These are phyloP conservation scores for Periconia sp. DNA, from an alignment of 2,329 filamentous ascomycete species.

Conservation along the genomic window DNA sequence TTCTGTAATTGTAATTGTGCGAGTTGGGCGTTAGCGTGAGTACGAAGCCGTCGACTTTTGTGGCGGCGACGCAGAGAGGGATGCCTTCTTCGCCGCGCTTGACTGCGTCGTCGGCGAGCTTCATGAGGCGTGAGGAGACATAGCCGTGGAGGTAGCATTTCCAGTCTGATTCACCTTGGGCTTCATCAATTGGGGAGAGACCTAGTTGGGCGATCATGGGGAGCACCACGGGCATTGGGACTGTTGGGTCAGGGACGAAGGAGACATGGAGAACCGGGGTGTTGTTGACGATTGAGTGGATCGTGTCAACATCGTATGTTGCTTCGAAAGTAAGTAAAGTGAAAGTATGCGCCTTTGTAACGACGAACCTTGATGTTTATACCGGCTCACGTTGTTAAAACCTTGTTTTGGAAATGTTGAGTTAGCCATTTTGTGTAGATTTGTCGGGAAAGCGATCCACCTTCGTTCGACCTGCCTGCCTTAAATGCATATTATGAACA, in stretches of 20 bases:
- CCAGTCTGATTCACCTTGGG: slow-evolving; percentile 69
- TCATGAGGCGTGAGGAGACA: slow-evolving; percentile 78
- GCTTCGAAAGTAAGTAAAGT: slow-evolving; percentile 8
- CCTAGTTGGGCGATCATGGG: slow-evolving; percentile 89
- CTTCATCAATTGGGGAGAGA: slow-evolving; percentile 70
- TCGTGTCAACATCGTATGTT: slow-evolving; percentile 71
- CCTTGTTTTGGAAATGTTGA: slow-evolving; percentile 17
- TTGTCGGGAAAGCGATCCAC: neutral
- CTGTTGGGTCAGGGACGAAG: slow-evolving; percentile 66
- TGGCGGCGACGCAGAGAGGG: slow-evolving; percentile 74
- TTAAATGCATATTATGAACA: no score
- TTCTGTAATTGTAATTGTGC: slow-evolving; percentile 88
- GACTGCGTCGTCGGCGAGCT: slow-evolving; percentile 55
- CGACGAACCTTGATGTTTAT: slow-evolving; percentile 65
- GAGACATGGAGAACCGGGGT: slow-evolving; percentile 80
- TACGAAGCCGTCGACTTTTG: slow-evolving; percentile 79
- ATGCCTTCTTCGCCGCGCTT: slow-evolving; percentile 58
- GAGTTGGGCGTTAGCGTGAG: slow-evolving; percentile 79
- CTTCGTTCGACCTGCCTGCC: no score
- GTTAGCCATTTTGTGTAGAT: slow-evolving; percentile 11
- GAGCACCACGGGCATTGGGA: slow-evolving; percentile 75
- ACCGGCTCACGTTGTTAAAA: slow-evolving; percentile 65
- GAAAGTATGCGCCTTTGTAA: neutral
- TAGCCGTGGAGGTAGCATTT: slow-evolving; percentile 83
- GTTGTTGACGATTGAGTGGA: slow-evolving; percentile 77